Conservation (phyloP, 1,139 yeast species). For the Scheffersomyces titani region DNA sequence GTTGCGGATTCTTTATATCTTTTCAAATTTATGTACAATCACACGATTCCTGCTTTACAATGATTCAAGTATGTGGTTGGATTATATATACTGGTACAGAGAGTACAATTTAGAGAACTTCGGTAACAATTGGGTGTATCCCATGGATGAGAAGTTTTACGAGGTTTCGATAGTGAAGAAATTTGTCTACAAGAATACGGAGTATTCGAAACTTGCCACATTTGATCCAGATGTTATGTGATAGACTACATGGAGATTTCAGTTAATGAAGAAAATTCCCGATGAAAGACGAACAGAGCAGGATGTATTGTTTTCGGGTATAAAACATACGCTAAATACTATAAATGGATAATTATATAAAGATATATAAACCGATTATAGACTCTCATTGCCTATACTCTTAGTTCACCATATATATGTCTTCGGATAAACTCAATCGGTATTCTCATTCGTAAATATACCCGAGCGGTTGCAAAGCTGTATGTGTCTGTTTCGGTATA, state of each 20-base stretch:
- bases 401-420: background rate
- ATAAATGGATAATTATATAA: background rate
- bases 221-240: slow-evolving; percentile 7
- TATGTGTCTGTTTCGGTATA: background rate
- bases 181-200: slow-evolving; percentile 4
- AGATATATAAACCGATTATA: background rate
- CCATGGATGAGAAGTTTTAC: slow-evolving; percentile 16
- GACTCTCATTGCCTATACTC: background rate
- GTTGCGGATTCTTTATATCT: slow-evolving; percentile 25
- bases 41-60: slow-evolving; percentile 22
- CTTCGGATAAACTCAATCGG: background rate
- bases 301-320: background rate
- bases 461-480: background rate
- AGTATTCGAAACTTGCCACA: slow-evolving; percentile 2
- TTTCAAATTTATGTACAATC: slow-evolving; percentile 19
- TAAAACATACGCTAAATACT: background rate
- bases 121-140: slow-evolving; percentile 15
- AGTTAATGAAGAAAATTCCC: background rate
- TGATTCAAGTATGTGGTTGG: slow-evolving; percentile 27
- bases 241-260: background rate
- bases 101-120: slow-evolving; percentile 10
- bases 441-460: background rate
- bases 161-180: slow-evolving; percentile 5
- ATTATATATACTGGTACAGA: slow-evolving; percentile 26
- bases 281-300: background rate